phyloP scores from a whole-genome alignment of 192 early-diverging fungal genomes.

The Backusella sp. region DNA sequence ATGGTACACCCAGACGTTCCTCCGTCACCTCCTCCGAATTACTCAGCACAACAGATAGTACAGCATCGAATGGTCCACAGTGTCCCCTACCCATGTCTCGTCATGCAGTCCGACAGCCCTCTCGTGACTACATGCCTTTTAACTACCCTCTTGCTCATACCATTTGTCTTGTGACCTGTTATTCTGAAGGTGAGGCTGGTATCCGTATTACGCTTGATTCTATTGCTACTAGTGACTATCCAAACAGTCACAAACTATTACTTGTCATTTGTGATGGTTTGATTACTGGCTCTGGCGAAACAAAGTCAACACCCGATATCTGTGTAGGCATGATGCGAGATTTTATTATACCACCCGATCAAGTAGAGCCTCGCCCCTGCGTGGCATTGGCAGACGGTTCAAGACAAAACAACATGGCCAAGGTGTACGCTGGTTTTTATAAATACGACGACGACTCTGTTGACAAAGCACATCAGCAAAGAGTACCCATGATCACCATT shows the following conservation, averaged over 20 bases:
- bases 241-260: constrained; percentile 82
- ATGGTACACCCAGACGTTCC: constrained; percentile 11
- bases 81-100: constrained; percentile 40
- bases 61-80: not conserved
- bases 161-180: constrained; percentile 84
- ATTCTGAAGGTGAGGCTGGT: constrained; percentile 84
- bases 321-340: constrained; percentile 79
- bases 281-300: constrained; percentile 80
- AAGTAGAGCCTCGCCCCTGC: constrained; percentile 61
- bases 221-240: constrained; percentile 78
- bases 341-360: constrained; percentile 47
- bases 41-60: not conserved
- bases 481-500: constrained; percentile 72
- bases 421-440: constrained; percentile 92
- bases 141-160: constrained; percentile 55
- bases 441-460: constrained; percentile 65
- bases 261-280: constrained; percentile 89
- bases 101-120: constrained; percentile 38
- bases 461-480: constrained; percentile 65
- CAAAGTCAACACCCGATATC: constrained; percentile 73
- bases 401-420: constrained; percentile 91
- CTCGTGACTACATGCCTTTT: constrained; percentile 46
- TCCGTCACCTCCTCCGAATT: constrained; percentile 15
- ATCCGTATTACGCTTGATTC: constrained; percentile 85
- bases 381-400: constrained; percentile 89